A percentile compares a stretch with the other conserved stretches of the same genome.
Conservation (phyloP, 2,329 filamentous ascomycete genomes). For the Fusarium concolor region DNA sequence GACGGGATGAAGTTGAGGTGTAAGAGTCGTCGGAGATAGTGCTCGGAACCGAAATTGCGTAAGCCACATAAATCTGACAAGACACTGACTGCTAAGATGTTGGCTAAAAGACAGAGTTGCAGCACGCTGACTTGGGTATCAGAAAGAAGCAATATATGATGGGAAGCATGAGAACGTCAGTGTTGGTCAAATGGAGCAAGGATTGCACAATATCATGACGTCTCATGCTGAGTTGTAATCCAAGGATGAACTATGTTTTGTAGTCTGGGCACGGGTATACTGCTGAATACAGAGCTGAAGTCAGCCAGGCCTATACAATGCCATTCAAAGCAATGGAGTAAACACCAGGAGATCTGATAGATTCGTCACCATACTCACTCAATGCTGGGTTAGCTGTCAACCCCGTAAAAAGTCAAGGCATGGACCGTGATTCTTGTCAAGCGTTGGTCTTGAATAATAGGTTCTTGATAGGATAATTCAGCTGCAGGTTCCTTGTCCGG, state of each 20-base stretch:
- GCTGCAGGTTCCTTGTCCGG: conserved; percentile 11
- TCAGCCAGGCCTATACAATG: not conserved
- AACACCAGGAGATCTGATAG: conserved; percentile 16
- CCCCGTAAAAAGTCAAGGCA: conserved; percentile 17
- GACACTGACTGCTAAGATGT: not conserved
- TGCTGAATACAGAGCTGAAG: conserved; percentile 4
- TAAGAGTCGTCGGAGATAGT: not conserved
- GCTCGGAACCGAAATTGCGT: conserved; percentile 13
- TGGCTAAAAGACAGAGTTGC: not conserved
- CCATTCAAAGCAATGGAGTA: not conserved
- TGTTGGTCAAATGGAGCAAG: not conserved
- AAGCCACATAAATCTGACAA: not conserved
- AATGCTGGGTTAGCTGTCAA: conserved; percentile 19
- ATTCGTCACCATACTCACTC: conserved; percentile 10
- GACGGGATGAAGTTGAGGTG: conserved; percentile 9
- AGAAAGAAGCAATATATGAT: not conserved
- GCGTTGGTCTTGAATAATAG: not conserved
- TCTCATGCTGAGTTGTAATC: not conserved
- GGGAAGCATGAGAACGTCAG: not conserved
- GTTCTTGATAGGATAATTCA: not conserved
- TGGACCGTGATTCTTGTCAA: not conserved
- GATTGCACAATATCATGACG: not conserved
- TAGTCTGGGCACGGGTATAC: conserved; percentile 17
- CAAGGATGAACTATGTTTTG: conserved; percentile 23
- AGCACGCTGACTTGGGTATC: not conserved